Evolutionary conservation across 2,329 filamentous ascomycete genomes (phyloP).

Genomic region (Periconia macrospinosa): DNA sequence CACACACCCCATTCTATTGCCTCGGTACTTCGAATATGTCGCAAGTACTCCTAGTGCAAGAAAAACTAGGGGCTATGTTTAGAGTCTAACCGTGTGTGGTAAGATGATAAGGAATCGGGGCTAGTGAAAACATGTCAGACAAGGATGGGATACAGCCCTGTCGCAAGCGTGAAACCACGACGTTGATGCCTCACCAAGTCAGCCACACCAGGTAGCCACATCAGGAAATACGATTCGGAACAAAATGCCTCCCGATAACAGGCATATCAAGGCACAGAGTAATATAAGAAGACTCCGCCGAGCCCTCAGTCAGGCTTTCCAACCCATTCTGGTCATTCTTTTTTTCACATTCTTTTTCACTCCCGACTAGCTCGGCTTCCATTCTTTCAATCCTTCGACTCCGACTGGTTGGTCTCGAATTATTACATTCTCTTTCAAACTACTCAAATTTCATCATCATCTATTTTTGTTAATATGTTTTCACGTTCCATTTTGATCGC

Average conservation of each 20-base stretch:
- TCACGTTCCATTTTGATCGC: not conserved
- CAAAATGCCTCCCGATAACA: not conserved
- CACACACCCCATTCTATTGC: not conserved
- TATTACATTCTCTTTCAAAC: not conserved
- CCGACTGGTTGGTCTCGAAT: not conserved
- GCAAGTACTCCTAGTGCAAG: not conserved
- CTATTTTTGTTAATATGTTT: not conserved
- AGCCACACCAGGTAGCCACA: not conserved
- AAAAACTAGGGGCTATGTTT: not conserved
- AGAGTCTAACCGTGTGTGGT: not conserved
- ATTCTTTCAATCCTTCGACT: not conserved
- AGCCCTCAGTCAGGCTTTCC: not conserved
- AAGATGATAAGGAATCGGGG: not conserved
- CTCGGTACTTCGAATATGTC: not conserved
- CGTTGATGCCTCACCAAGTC: not conserved
- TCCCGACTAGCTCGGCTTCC: conserved; percentile 1
- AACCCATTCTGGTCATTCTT: not conserved
- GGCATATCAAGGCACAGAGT: not conserved
- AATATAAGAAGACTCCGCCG: not conserved
- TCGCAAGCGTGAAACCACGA: not conserved
- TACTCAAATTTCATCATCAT: not conserved
- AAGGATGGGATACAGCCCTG: not conserved
- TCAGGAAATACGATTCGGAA: not conserved
- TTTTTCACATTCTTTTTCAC: not conserved
- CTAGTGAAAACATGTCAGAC: not conserved